These are phyloP conservation scores for Cornus suecica DNA, from an alignment of 148 eudicot species.

Conservation along the genomic window DNA sequence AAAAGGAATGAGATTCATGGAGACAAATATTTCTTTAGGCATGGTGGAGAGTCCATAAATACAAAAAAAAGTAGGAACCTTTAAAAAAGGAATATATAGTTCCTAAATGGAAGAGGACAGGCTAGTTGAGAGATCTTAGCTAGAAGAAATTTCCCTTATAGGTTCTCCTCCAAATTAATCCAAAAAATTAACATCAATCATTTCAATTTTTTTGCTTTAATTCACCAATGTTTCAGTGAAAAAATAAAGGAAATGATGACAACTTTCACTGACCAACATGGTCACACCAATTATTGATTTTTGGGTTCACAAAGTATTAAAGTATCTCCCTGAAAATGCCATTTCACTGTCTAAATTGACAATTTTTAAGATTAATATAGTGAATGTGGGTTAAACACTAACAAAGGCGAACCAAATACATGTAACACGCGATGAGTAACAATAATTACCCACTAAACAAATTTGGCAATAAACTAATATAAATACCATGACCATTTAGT, in stretches of 20 bases:
- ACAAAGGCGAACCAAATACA: neutral
- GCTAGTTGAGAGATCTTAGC: constrained; percentile 10
- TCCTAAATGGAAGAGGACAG: constrained; percentile 15
- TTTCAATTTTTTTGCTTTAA: constrained; percentile 13
- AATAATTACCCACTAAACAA: neutral
- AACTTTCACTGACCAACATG: constrained; percentile 8
- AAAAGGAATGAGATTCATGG: constrained; percentile 20
- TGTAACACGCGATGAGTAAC: neutral
- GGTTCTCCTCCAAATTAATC: constrained; percentile 6
- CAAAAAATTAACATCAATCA: too few species aligned
- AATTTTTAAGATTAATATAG: neutral
- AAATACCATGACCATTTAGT: neutral
- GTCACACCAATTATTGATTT: neutral
- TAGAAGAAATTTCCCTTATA: constrained; percentile 5
- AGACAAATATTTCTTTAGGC: constrained; percentile 19
- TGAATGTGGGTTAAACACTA: neutral
- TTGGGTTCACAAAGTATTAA: neutral
- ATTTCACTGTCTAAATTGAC: neutral
- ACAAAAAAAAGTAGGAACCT: constrained; percentile 12
- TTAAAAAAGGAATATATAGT: constrained; percentile 13
- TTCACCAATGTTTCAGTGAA: constrained; percentile 25
- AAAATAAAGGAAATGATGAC: neutral
- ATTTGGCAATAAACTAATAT: neutral
- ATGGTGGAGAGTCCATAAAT: constrained; percentile 31
- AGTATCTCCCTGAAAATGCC: neutral